These are phyloP conservation scores for Zymoseptoria crescenta DNA, from an alignment of 2,329 filamentous ascomycete genomes.

Conservation along the genomic window DNA sequence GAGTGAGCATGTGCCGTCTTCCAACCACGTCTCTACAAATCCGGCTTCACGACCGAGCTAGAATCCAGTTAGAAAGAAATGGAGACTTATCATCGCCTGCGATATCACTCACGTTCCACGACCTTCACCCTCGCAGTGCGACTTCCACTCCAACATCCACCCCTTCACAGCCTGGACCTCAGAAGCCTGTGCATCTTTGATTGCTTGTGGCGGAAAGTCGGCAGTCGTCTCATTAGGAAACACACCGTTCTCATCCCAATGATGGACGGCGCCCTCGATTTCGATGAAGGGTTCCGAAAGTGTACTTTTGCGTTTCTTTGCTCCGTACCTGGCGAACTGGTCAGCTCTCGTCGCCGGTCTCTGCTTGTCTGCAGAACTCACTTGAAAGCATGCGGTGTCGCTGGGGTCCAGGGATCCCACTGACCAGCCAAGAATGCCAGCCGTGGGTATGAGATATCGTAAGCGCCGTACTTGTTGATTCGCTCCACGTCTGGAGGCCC, in stretches of 20 bases:
- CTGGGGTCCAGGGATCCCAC: slow-evolving; percentile 71
- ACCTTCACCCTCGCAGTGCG: neutral
- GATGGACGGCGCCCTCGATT: slow-evolving; percentile 67
- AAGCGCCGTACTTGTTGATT: slow-evolving; percentile 72
- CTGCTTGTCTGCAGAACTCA: slow-evolving; percentile 2
- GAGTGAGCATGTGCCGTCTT: neutral
- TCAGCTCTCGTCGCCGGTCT: slow-evolving; percentile 1
- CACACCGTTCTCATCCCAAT: slow-evolving; percentile 46
- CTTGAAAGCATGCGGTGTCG: slow-evolving; percentile 61
- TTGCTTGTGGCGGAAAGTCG: slow-evolving; percentile 50
- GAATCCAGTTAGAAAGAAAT: neutral
- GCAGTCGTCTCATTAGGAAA: slow-evolving; percentile 54
- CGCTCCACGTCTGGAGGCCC: slow-evolving; percentile 52
- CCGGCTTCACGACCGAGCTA: neutral
- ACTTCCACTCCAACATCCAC: slow-evolving; percentile 58
- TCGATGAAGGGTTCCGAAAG: slow-evolving; percentile 62
- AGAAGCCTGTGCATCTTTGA: slow-evolving; percentile 51
- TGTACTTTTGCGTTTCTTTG: slow-evolving; percentile 51
- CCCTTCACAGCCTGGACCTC: slow-evolving; percentile 55
- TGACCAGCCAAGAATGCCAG: slow-evolving; percentile 72
- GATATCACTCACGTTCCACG: neutral
- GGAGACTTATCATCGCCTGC: neutral
- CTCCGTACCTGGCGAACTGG: slow-evolving; percentile 23
- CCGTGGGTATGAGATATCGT: slow-evolving; percentile 61
- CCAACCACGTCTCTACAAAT: neutral